phyloP scores from a whole-genome alignment of 164 flowering plant genomes.

The Tinospora cordifolia region DNA sequence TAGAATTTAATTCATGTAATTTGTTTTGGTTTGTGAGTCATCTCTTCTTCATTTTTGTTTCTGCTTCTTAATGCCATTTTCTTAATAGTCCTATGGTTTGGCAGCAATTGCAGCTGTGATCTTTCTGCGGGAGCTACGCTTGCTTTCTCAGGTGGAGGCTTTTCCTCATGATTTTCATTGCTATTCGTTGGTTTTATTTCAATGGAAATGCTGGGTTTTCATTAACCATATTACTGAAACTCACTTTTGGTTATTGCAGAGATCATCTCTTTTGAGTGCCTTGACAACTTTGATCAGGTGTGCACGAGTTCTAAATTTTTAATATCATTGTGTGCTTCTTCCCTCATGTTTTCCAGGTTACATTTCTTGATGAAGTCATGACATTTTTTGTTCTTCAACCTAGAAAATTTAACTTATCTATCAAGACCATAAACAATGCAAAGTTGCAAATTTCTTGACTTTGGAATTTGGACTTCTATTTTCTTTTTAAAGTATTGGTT shows the following conservation, averaged over 20 bases:
- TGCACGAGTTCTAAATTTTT: background rate
- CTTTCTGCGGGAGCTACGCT: conserved; percentile 46
- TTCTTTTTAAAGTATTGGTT: background rate
- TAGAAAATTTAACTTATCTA: background rate
- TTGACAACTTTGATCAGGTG: conserved; percentile 42
- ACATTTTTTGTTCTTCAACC: background rate
- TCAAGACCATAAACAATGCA: too few species aligned
- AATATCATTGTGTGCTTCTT: background rate
- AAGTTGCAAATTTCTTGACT: too few species aligned
- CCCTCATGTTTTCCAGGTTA: background rate
- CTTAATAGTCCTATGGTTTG: conserved; percentile 11
- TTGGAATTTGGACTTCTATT: background rate
- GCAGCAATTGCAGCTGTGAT: conserved; percentile 60
- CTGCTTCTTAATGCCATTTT: background rate
- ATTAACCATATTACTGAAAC: conserved; percentile 9
- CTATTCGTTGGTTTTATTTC: background rate
- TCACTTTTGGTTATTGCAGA: conserved; percentile 30
- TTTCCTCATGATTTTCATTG: background rate
- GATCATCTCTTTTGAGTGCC: conserved; percentile 25
- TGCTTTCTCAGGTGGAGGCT: conserved; percentile 41
- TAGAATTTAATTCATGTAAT: too few species aligned
- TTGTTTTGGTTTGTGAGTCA: conserved; percentile 1
- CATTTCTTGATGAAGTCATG: background rate
- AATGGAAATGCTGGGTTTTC: background rate
- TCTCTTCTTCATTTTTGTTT: background rate